Percentiles rank a stretch among this genome's conserved stretches.
Evolutionary conservation across 192 early-diverging fungal species (phyloP).

Genomic region (Rhizophagus clarus): DNA sequence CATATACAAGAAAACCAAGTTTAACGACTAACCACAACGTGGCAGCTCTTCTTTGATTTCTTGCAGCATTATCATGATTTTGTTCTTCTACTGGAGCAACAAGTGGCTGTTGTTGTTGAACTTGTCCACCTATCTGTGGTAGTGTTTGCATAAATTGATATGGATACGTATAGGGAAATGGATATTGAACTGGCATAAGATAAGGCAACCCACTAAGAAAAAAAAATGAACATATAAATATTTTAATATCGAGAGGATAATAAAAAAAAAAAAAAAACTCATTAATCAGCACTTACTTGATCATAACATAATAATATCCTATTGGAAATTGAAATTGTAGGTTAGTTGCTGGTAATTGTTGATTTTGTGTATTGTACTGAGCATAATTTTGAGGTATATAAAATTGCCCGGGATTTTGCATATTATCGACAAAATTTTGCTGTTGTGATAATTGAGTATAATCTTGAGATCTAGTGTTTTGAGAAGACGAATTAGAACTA

Average conservation of each 20-base stretch:
- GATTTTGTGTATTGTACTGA: background rate
- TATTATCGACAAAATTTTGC: background rate
- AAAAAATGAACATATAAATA: background rate
- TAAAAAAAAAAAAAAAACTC: background rate
- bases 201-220: constrained; percentile 47
- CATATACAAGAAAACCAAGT: constrained; percentile 57
- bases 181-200: constrained; percentile 38
- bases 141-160: constrained; percentile 13
- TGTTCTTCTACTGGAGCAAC: constrained; percentile 8
- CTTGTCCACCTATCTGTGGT: constrained; percentile 14
- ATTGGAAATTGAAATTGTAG: background rate
- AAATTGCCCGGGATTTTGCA: background rate
- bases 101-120: constrained; percentile 21
- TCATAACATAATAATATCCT: constrained; percentile 30
- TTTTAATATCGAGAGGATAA: background rate
- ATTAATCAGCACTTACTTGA: constrained; percentile 17
- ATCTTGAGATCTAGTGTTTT: background rate
- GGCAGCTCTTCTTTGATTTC: constrained; percentile 45
- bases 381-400: background rate
- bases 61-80: constrained; percentile 34
- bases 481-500: background rate
- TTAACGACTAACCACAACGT: constrained; percentile 65
- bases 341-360: background rate
- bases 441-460: background rate
- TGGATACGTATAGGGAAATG: constrained; percentile 29